Base-by-base conservation (phyloP, 208 protist species). In the Porcisia hertigi region DNA sequence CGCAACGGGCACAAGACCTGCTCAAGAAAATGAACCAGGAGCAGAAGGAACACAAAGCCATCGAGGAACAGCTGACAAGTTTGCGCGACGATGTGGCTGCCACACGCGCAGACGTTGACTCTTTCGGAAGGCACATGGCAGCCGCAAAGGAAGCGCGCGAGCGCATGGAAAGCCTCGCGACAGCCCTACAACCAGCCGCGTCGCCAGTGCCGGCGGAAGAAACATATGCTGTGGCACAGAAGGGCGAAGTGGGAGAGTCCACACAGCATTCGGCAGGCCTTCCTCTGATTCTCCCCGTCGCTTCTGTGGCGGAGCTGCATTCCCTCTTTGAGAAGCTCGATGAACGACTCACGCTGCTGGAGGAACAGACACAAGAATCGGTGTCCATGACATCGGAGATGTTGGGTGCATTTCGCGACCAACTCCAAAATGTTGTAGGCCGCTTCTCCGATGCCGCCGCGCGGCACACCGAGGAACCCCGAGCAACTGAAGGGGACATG, bases 341-440 rank as follows among this genome's bases (percentile, higher is more conserved):
- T 54, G 57, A 58, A 11, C 77, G 77, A 0, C 77, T 81, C 34
- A 45, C 77, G 6, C 77, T 69, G 52, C 57, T 81, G 47, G 71
- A 81, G 36, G 71, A 81, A 23, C 77, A 81, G 41, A 55, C 71
- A 25, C 63, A 49, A 43, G 71, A 76, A 64, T 72, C 77, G 45
- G 25, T 76, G 43, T 53, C 71, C 18, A 70, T 66, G 55, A 87
- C 83, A 3, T 80, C 81, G 0, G 85, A 92, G 52, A 65, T 85
- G 9, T 73, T 92, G 9, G 69, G 59, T 1, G 75, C 73, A 9
- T 78, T 92, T 59, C 71, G 80, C 7, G 80, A 87, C 47, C 74
- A 75, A 52, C 73, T 91, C 23, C 81, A 86, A 54, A 53, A 87
- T n/a, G 91, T 88, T 54, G 86, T 95, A 0, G 52, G 34, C 0